Conservation (phyloP, 208 protist genomes). For the Leishmania lainsoni region DNA sequence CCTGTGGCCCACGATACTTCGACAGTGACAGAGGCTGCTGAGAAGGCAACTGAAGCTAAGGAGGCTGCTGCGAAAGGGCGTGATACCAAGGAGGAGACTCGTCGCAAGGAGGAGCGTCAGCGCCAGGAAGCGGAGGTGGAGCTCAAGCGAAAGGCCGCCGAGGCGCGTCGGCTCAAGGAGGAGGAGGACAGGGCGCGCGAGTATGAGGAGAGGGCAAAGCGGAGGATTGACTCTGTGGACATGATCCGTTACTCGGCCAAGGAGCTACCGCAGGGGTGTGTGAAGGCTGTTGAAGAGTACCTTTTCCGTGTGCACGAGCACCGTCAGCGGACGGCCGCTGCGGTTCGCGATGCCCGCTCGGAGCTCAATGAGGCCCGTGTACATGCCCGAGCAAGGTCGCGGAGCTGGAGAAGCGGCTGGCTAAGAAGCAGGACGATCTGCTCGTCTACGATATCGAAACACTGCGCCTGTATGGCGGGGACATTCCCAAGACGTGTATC, state of each 20-base stretch:
- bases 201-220: conserved; percentile 18
- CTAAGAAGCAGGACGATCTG: conserved; percentile 17
- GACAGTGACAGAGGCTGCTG: neutral
- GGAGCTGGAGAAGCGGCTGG: conserved; percentile 28
- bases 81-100: neutral
- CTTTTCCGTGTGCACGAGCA: conserved; percentile 42
- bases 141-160: neutral
- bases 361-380: conserved; percentile 55
- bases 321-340: conserved; percentile 5
- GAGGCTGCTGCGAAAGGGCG: neutral
- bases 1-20: neutral
- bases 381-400: conserved; percentile 19
- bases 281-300: conserved; percentile 32
- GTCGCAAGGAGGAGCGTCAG: conserved; percentile 3
- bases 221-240: conserved; percentile 21
- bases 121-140: conserved; percentile 7
- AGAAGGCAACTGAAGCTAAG: neutral
- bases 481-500: conserved; percentile 53
- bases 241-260: conserved; percentile 26
- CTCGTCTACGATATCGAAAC: conserved; percentile 32
- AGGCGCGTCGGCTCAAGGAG: neutral
- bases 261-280: conserved; percentile 37
- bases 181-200: conserved; percentile 9
- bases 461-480: conserved; percentile 34
- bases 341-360: conserved; percentile 38